phyloP scores from a whole-genome alignment of 768 basidiomycete species.

The Paxillus ammoniavirescens region DNA sequence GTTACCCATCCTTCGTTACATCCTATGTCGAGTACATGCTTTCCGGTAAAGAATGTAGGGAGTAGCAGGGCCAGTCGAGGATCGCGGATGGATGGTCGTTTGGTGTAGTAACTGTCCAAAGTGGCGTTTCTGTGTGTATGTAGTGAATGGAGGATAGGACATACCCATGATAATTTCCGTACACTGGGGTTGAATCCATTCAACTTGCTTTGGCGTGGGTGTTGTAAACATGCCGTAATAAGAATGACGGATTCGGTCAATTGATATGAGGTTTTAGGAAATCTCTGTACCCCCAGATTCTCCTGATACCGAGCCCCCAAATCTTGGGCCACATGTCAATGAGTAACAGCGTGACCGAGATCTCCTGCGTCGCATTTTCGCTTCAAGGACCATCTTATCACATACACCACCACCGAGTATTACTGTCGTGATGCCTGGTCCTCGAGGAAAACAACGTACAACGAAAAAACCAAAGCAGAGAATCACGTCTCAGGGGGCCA shows the following conservation, averaged over 20 bases:
- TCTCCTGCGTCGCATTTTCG: no score
- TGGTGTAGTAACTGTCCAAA: conserved; percentile 66
- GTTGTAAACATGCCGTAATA: neutral
- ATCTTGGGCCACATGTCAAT: no score
- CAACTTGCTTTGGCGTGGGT: no score
- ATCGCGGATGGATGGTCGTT: conserved; percentile 60
- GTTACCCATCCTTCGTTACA: conserved; percentile 88
- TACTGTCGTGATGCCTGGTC: conserved; percentile 23
- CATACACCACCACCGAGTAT: neutral
- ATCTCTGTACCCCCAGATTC: no score
- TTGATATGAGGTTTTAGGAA: no score
- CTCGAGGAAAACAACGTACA: conserved; percentile 19
- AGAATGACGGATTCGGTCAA: no score
- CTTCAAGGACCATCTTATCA: neutral
- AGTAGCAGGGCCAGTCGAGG: conserved; percentile 66
- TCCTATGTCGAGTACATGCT: conserved; percentile 76
- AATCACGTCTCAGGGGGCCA: neutral
- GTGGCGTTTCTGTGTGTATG: neutral
- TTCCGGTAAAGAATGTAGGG: conserved; percentile 45
- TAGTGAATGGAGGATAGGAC: neutral
- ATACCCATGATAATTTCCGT: conserved; percentile 78
- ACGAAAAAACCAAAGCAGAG: conserved; percentile 20
- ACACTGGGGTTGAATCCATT: conserved; percentile 34
- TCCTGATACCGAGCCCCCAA: no score
- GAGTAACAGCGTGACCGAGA: no score